These are phyloP conservation scores for Taphrina confusa DNA, from an alignment of 1,139 yeast species.

Conservation along the genomic window DNA sequence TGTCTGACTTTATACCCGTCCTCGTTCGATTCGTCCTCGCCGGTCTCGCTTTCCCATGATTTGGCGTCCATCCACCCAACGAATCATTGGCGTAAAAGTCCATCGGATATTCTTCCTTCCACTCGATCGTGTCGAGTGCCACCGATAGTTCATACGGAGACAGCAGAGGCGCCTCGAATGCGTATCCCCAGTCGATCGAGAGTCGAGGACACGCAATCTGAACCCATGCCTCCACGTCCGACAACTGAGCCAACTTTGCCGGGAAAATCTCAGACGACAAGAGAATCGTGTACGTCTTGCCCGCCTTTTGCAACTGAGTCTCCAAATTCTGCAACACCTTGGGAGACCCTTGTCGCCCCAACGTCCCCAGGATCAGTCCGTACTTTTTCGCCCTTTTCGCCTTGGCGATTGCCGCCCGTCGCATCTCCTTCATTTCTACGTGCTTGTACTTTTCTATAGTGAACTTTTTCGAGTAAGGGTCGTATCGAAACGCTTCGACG, in stretches of 20 bases:
- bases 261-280: constrained; percentile 93
- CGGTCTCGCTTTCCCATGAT: constrained; percentile 32
- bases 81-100: constrained; percentile 90
- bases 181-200: constrained; percentile 99
- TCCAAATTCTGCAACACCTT: constrained; percentile 60
- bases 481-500: constrained; percentile 88
- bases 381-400: constrained; percentile 57
- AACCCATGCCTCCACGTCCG: constrained; percentile 89
- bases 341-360: constrained; percentile 92
- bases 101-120: constrained; percentile 81
- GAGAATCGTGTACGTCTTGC: constrained; percentile 74
- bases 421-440: constrained; percentile 69
- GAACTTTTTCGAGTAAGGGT: constrained; percentile 89
- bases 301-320: constrained; percentile 53
- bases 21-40: neutral
- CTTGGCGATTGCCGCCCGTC: constrained; percentile 70
- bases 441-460: constrained; percentile 88
- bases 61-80: constrained; percentile 57
- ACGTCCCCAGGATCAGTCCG: constrained; percentile 89
- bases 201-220: constrained; percentile 97
- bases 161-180: constrained; percentile 83
- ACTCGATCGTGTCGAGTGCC: constrained; percentile 70
- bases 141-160: constrained; percentile 98
- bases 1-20: neutral
- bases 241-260: constrained; percentile 87